Evolutionary conservation across 805 yeast species (phyloP), one percentile per base, ranked within the genome.

Genomic region (Debaryomyces tyrocola): DNA sequence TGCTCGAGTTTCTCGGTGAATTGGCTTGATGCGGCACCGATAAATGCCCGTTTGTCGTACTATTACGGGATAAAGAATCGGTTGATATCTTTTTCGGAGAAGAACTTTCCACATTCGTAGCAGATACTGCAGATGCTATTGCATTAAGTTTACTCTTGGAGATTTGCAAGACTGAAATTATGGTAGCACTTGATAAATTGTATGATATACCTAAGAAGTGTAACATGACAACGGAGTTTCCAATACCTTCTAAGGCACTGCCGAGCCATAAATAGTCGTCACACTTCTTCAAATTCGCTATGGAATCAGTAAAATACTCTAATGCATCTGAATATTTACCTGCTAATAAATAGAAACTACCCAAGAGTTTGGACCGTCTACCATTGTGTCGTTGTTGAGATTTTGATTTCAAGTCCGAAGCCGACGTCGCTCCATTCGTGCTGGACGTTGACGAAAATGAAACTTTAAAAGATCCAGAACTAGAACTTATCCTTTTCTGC

Each of bases 221-320:
- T 41, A 88, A 69, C 44, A 90, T 63, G 4, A 85, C 62, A 35
- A 85, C 62, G 48, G 87, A 79, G 0, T 88, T 81, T 0, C 85
- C 86, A 9, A 90, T 68, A 0, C 91, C 89, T 55, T 90, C 97
- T n/a, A 92, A 61, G 0, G 96, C 82, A 24, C 92, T 84, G 0
- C 85, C 98, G 11, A 89, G 73, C 98, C 98, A 94, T 7, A 94
- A 68, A 56, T 79, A 78, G 61, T 94, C 99, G 42, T 82, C 82
- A 2, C 84, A 73, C 10, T 79, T 73, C 49, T 80, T 82, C 44
- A 90, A 66, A 20, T 77, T 67, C 2, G 70, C 57, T 1, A 85
- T 74, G 0, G 97, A 84, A 35, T 90, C 96, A n/a, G 84, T 78
- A 55, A 90, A 84, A 48, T 83, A 82, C 20, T 75, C 71, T 44